Conservation (phyloP, 768 basidiomycete species). For the Panus rudis region DNA sequence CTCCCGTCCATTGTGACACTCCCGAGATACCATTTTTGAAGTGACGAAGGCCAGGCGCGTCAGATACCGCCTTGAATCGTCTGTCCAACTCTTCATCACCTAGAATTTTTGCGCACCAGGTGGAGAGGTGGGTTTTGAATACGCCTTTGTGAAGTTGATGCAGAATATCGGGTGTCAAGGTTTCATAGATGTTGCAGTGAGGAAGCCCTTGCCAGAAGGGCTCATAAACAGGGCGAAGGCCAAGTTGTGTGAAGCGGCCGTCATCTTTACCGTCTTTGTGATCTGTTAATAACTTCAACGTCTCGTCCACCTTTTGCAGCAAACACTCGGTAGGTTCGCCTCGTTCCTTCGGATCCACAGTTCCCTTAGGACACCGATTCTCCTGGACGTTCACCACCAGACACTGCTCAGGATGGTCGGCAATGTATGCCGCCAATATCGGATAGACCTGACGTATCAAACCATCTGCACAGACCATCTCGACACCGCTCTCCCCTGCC, state of each 20-base stretch:
- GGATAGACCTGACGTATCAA: conserved; percentile 12
- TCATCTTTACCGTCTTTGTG: neutral
- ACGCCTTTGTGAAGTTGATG: conserved; percentile 7
- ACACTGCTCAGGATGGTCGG: conserved; percentile 23
- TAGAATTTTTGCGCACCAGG: conserved; percentile 4
- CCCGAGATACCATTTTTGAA: conserved; percentile 35
- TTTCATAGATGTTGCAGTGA: neutral
- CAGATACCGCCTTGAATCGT: conserved; percentile 24
- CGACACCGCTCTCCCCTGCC: conserved; percentile 14
- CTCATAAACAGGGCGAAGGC: conserved; percentile 1
- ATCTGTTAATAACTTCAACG: neutral
- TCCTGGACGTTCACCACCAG: conserved; percentile 14
- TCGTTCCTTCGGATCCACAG: conserved; percentile 1
- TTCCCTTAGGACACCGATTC: conserved; percentile 14
- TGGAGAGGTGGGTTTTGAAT: conserved; percentile 2
- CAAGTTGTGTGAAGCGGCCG: neutral
- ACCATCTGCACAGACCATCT: conserved; percentile 17
- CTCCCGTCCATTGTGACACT: conserved; percentile 35
- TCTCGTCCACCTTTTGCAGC: conserved; percentile 1
- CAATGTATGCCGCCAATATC: conserved; percentile 16
- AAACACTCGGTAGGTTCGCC: neutral
- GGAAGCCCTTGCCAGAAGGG: conserved; percentile 5
- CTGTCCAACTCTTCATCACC: conserved; percentile 31
- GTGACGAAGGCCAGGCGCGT: conserved; percentile 26
- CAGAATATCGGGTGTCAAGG: conserved; percentile 2